phyloP scores from a whole-genome alignment of 352 stramenopile genomes.

The Phytophthora colocasiae region DNA sequence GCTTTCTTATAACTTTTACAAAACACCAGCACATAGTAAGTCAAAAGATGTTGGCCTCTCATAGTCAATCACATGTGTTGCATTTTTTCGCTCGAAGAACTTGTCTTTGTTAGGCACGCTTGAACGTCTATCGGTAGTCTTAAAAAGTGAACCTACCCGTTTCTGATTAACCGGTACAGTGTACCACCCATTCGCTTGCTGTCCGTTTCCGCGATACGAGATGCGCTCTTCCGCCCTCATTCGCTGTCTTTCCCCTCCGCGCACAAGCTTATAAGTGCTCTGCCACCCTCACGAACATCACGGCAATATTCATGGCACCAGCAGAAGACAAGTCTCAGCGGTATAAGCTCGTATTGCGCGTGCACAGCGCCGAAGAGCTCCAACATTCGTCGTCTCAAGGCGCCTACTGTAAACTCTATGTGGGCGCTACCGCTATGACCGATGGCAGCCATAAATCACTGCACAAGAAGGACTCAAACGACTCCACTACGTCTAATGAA shows the following conservation, averaged over 20 bases:
- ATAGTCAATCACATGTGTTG: slow-evolving; percentile 10
- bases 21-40: too few relatives aligned
- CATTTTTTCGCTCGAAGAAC: slow-evolving; percentile 4
- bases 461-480: slow-evolving; percentile 42
- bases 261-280: not conserved
- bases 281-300: not conserved
- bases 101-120: slow-evolving; percentile 14
- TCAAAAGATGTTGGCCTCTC: not conserved
- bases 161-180: slow-evolving; percentile 20
- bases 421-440: slow-evolving; percentile 55
- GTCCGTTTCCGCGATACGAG: slow-evolving; percentile 15
- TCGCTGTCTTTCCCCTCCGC: slow-evolving; percentile 21
- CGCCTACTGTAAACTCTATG: slow-evolving; percentile 75
- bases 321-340: slow-evolving; percentile 14
- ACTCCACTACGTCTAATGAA: slow-evolving; percentile 23
- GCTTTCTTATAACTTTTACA: not conserved
- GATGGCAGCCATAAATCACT: slow-evolving; percentile 53
- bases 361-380: slow-evolving; percentile 62
- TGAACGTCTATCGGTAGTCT: not conserved
- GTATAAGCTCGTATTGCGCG: slow-evolving; percentile 60
- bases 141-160: slow-evolving; percentile 20
- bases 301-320: slow-evolving; percentile 11
- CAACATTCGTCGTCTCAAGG: slow-evolving; percentile 59
- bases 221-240: slow-evolving; percentile 36
- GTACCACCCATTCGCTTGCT: slow-evolving; percentile 24